These are phyloP conservation scores for Parafenestella ontariensis DNA, from an alignment of 2,329 filamentous ascomycete genomes.

Conservation along the genomic window DNA sequence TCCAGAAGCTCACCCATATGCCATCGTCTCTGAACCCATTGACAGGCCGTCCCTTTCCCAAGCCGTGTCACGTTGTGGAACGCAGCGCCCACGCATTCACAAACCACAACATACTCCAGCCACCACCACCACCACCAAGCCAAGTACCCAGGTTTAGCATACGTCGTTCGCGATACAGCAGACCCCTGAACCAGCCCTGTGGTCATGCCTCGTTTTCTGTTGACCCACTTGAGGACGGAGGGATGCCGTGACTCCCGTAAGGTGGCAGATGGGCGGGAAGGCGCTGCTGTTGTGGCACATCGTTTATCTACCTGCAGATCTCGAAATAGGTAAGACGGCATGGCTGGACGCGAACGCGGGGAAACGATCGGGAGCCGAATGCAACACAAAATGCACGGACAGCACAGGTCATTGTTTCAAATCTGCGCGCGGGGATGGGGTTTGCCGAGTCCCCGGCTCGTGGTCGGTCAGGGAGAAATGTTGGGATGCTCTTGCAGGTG, in stretches of 20 bases:
- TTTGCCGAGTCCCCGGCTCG: constrained; percentile 19
- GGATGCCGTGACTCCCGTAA: background rate
- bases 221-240: background rate
- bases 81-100: constrained; percentile 24
- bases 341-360: constrained; percentile 27
- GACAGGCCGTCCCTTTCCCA: constrained; percentile 1
- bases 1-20: background rate
- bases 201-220: constrained; percentile 2
- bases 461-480: constrained; percentile 1
- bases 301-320: constrained; percentile 36
- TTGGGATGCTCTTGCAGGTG: background rate
- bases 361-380: constrained; percentile 23
- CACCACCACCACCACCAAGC: background rate
- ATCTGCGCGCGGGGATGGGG: constrained; percentile 17
- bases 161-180: constrained; percentile 10
- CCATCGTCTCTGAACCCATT: background rate
- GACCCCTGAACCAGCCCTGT: constrained; percentile 12
- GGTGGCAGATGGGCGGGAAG: background rate
- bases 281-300: constrained; percentile 27
- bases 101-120: constrained; percentile 3
- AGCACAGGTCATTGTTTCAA: constrained; percentile 13
- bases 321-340: constrained; percentile 40
- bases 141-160: constrained; percentile 2
- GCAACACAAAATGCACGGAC: constrained; percentile 8
- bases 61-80: constrained; percentile 19